Evolutionary conservation across 305 asterid species (phyloP).

Genomic region (Nicotiana rustica): DNA sequence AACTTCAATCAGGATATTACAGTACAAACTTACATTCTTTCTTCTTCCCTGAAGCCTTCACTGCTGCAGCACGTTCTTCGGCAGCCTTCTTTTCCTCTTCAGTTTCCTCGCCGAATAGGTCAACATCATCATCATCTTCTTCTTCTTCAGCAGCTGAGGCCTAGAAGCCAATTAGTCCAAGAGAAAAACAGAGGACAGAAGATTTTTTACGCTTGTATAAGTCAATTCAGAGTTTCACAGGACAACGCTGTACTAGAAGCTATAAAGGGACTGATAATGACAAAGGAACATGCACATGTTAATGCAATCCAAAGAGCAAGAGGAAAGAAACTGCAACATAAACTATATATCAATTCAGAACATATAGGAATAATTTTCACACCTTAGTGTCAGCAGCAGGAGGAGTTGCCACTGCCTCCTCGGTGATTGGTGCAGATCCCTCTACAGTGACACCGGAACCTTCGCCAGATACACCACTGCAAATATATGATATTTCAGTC

Average conservation of each 20-base stretch:
- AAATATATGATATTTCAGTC: not conserved
- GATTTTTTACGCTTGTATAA: not conserved
- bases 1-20: not conserved
- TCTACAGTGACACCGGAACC: slow-evolving; percentile 70
- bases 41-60: slow-evolving; percentile 82
- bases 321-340: not conserved
- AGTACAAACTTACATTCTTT: slow-evolving; percentile 63
- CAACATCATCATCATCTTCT: slow-evolving; percentile 76
- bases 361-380: not conserved
- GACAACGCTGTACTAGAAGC: not conserved
- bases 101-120: slow-evolving; percentile 90
- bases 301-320: not conserved
- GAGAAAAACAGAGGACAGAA: not conserved
- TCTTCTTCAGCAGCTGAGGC: slow-evolving; percentile 73
- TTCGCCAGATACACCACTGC: slow-evolving; percentile 79
- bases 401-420: slow-evolving; percentile 64
- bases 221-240: not conserved
- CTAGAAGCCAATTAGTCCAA: slow-evolving; percentile 44
- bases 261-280: not conserved
- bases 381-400: slow-evolving; percentile 70
- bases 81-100: slow-evolving; percentile 94
- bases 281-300: not conserved
- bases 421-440: slow-evolving; percentile 61
- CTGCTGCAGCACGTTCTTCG: slow-evolving; percentile 86
- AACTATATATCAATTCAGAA: not conserved